Evolutionary conservation across 345 rosid species (phyloP), one percentile per base, ranked within the genome.

Genomic region (Dipteronia dyeriana): DNA sequence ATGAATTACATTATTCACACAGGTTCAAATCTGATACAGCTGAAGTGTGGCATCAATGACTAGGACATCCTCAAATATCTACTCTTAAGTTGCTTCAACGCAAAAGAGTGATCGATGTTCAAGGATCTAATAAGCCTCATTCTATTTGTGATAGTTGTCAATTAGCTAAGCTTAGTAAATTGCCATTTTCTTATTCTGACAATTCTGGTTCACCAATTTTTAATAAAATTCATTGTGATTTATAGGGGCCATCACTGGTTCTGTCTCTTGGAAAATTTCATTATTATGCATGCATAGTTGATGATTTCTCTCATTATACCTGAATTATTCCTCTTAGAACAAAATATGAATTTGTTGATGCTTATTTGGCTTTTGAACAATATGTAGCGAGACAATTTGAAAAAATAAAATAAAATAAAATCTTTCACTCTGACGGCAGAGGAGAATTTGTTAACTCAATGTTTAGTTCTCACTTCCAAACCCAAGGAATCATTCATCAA

Each of bases 91-190:
- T 67, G 17, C 22, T 68, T 43, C 74, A 79, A 49, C 68, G 29
- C 67, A 73, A 79, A 68, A 20, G 80, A n/a, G 4, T 78, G 5
- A 79, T 74, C 31, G 70, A 74, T 11, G 63, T 66, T 12, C 0
- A 22, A 29, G 63, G 76, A 67, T 23, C 2, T 67, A 13, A 29
- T 29, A 29, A 29, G 34, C 3, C 34, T 29, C 34, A 29, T 29
- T 29, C 34, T 29, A 29, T 29, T 2, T 60, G 54, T 74, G 82
- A 79, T 67, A 73, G 82, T 29, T 79, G 63, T 34, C 74, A 68
- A 68, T 49, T 79, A 68, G 51, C 68, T 12, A 78, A 78, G 10
- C 19, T 73, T 22, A 73, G 57, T 60, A 45, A n/a, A 11, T 25
- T 68, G 1, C 64, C 71, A 2, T 77, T 77, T 67, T 3, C 38